These are phyloP conservation scores for Bacidia gigantensis DNA, from an alignment of 495 filamentous ascomycete species.

Conservation along the genomic window DNA sequence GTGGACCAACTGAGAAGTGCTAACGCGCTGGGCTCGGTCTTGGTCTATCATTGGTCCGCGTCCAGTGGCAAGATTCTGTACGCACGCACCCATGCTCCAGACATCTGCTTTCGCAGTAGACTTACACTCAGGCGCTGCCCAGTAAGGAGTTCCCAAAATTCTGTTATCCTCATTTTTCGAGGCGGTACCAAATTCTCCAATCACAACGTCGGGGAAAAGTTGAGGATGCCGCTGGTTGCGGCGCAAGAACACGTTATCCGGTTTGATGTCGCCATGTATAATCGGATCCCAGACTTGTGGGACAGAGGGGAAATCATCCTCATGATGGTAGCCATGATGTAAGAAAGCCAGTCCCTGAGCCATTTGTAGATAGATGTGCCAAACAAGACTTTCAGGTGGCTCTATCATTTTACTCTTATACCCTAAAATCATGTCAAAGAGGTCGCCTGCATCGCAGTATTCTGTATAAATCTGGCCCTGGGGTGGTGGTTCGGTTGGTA, in stretches of 20 bases:
- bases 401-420: not conserved
- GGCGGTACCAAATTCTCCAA: slow-evolving; percentile 12
- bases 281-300: slow-evolving; percentile 1
- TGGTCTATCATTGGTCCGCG: not conserved
- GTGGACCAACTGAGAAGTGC: no score
- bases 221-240: no score
- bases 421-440: not conserved
- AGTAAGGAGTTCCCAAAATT: slow-evolving; percentile 6
- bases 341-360: slow-evolving; percentile 11
- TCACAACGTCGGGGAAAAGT: slow-evolving; percentile 8
- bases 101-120: slow-evolving; percentile 4
- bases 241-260: slow-evolving; percentile 10
- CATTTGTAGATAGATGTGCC: slow-evolving; percentile 10
- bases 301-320: not conserved
- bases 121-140: slow-evolving; percentile 8
- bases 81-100: slow-evolving; percentile 10
- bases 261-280: slow-evolving; percentile 14
- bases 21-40: no score
- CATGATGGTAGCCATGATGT: slow-evolving; percentile 9
- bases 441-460: slow-evolving; percentile 11
- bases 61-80: slow-evolving; percentile 3
- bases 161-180: no score
- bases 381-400: slow-evolving; percentile 12
- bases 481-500: not conserved
- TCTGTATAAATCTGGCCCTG: slow-evolving; percentile 12